Conservation (phyloP, 176 grass and related monocot species). For the Canna indica region DNA sequence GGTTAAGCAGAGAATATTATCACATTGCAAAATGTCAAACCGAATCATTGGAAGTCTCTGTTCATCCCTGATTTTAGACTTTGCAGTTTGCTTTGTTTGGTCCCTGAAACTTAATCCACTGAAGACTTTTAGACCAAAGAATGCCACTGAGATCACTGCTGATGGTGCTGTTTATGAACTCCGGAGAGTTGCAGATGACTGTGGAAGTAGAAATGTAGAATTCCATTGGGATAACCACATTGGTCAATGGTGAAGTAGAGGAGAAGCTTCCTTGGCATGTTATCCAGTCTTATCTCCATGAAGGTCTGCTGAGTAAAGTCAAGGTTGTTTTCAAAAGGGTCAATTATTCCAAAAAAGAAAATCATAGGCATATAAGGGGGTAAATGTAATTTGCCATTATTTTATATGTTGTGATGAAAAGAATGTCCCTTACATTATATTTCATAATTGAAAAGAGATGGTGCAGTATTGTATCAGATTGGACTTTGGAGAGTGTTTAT, state of each 20-base stretch:
- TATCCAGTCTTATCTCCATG: conserved; percentile 46
- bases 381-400: neutral
- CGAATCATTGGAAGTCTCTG: too few species aligned
- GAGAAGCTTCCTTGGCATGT: conserved; percentile 55
- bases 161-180: conserved; percentile 48
- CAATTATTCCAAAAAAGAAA: too few species aligned
- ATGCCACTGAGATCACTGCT: conserved; percentile 49
- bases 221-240: conserved; percentile 46
- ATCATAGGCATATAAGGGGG: too few species aligned
- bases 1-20: too few species aligned
- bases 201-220: conserved; percentile 93
- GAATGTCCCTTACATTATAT: neutral
- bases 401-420: neutral
- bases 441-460: neutral
- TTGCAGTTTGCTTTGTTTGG: too few species aligned
- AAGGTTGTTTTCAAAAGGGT: too few species aligned
- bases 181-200: conserved; percentile 55
- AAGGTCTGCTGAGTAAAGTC: conserved; percentile 68
- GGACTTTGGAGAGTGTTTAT: too few species aligned
- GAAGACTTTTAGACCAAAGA: too few species aligned
- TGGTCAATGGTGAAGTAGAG: conserved; percentile 68
- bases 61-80: too few species aligned
- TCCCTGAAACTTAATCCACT: neutral
- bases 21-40: too few species aligned
- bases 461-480: neutral